Conservation (phyloP, 202 grass and related monocot species). For the Elaeis oleifera region DNA sequence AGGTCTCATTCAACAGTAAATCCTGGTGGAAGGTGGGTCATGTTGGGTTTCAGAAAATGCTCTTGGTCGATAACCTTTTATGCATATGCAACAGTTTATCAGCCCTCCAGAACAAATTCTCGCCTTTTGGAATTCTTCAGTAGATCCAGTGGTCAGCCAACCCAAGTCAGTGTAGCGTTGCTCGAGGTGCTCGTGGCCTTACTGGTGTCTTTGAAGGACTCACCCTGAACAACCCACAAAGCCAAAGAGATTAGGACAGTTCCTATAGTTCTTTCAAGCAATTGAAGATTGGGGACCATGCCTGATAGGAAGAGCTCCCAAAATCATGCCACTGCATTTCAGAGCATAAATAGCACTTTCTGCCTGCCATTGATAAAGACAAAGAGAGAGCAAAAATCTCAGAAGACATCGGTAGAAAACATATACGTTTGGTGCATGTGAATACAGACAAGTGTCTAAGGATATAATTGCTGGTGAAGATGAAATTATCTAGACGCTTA, state of each 20-base stretch:
- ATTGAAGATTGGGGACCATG: background rate
- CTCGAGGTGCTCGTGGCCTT: background rate
- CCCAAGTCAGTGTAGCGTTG: background rate
- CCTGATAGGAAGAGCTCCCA: constrained; percentile 13
- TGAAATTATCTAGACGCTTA: no score
- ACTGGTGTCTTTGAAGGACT: constrained; percentile 22
- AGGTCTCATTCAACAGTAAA: no score
- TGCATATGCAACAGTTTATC: constrained; percentile 27
- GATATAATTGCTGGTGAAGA: no score
- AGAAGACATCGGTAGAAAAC: no score
- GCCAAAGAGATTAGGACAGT: no score
- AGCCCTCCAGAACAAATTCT: constrained; percentile 23
- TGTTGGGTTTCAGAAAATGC: no score
- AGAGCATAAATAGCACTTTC: constrained; percentile 19
- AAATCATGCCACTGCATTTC: constrained; percentile 13
- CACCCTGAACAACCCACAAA: constrained; percentile 4
- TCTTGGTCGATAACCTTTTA: constrained; percentile 18
- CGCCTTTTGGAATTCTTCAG: background rate
- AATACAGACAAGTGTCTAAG: no score
- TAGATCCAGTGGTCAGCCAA: no score
- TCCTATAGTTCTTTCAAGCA: no score
- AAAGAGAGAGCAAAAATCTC: background rate
- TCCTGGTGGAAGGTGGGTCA: no score
- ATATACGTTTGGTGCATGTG: no score
- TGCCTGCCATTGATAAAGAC: background rate